These are phyloP conservation scores for Tetracentron sinense DNA, from an alignment of 164 flowering plant genomes.

Conservation along the genomic window DNA sequence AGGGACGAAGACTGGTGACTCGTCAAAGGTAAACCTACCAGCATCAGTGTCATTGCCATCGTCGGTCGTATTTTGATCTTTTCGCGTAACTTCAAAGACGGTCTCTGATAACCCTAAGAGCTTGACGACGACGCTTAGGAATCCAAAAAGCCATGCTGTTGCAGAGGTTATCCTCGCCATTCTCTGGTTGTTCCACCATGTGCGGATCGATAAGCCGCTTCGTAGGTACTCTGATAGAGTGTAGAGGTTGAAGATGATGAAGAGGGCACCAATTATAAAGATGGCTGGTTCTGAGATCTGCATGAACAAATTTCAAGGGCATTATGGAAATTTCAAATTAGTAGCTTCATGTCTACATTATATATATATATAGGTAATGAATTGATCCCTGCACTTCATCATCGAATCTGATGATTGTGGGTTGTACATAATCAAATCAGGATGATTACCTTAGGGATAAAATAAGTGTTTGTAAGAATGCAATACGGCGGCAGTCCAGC, in stretches of 20 bases:
- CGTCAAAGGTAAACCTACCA: conserved; percentile 42
- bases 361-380: too few relatives aligned
- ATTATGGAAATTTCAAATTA: too few relatives aligned
- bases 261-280: conserved; percentile 21
- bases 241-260: conserved; percentile 26
- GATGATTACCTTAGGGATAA: conserved; percentile 48
- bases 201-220: conserved; percentile 21
- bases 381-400: too few relatives aligned
- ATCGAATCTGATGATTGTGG: too few relatives aligned
- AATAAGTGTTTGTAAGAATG: conserved; percentile 39
- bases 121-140: conserved; percentile 28
- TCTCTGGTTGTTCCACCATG: conserved; percentile 58
- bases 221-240: conserved; percentile 34
- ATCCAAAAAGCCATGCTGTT: conserved; percentile 40
- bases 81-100: conserved; percentile 42
- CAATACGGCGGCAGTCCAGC: conserved; percentile 49
- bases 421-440: too few relatives aligned
- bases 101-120: conserved; percentile 41
- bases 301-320: background rate
- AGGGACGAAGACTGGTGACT: conserved; percentile 42
- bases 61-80: conserved; percentile 21
- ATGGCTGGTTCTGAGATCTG: conserved; percentile 39
- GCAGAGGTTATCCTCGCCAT: conserved; percentile 30
- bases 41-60: background rate
- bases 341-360: too few relatives aligned